A percentile compares a stretch with the other conserved stretches of the same genome.
These are phyloP conservation scores for Globisporangium polare DNA, from an alignment of 352 stramenopile genomes.

Conservation along the genomic window DNA sequence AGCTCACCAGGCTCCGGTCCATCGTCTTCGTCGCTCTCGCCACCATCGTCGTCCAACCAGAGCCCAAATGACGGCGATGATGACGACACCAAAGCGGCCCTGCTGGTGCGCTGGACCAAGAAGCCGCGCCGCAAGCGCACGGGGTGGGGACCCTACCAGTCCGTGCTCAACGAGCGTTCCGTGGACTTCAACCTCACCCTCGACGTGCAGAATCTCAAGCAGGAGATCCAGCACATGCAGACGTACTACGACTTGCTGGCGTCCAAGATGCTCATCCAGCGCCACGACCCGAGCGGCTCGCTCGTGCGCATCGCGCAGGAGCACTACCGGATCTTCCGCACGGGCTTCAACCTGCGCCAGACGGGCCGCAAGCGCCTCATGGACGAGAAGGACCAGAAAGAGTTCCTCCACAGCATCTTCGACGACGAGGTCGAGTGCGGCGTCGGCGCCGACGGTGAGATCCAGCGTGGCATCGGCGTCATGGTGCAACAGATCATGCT, in stretches of 20 bases:
- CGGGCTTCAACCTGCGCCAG: constrained; percentile 13
- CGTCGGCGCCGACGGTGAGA: constrained; percentile 19
- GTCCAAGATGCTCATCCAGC: constrained; percentile 19
- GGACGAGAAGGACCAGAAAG: constrained; percentile 21
- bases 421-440: constrained; percentile 25
- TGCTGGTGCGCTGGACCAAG: constrained; percentile 6
- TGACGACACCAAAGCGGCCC: background rate
- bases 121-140: constrained; percentile 6
- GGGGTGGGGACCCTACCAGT: constrained; percentile 18
- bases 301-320: constrained; percentile 22
- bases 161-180: constrained; percentile 24
- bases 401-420: constrained; percentile 37
- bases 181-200: constrained; percentile 32
- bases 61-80: background rate
- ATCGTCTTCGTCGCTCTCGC: background rate
- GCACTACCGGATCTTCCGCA: constrained; percentile 28
- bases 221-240: constrained; percentile 30
- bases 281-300: constrained; percentile 23
- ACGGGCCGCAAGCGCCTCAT: constrained; percentile 17
- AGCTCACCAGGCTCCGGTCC: background rate
- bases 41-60: background rate
- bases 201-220: constrained; percentile 33
- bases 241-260: constrained; percentile 25
- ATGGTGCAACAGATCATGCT: constrained; percentile 38
- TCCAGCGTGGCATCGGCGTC: constrained; percentile 26